phyloP scores from a whole-genome alignment of 257 asterid genomes.

The Solanum rostratum region DNA sequence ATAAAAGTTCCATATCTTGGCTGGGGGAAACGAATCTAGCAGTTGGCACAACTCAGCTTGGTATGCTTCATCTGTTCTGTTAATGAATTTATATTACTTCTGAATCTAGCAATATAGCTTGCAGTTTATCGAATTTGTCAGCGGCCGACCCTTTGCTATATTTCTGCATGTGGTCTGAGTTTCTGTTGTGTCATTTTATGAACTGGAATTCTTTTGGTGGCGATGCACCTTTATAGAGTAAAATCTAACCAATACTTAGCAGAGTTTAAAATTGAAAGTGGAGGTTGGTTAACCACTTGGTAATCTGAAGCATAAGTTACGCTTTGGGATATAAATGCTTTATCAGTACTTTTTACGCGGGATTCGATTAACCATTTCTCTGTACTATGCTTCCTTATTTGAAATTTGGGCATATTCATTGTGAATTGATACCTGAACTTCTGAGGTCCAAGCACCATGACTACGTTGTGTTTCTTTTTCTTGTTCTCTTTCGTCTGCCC shows the following conservation, averaged over 20 bases:
- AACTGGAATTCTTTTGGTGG: neutral
- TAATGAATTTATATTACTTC: neutral
- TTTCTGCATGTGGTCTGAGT: neutral
- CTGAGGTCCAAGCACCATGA: neutral
- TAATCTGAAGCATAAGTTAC: neutral
- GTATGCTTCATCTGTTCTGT: slow-evolving; percentile 21
- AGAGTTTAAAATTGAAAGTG: neutral
- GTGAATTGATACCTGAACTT: neutral
- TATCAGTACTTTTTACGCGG: neutral
- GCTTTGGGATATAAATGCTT: neutral
- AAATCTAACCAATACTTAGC: neutral
- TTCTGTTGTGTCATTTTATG: neutral
- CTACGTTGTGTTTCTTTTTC: neutral
- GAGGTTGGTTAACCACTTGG: neutral
- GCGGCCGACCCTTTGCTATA: neutral
- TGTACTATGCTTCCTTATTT: neutral
- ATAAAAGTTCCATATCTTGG: slow-evolving; percentile 27
- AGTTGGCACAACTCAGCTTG: slow-evolving; percentile 44
- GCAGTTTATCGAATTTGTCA: neutral
- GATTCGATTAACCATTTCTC: neutral
- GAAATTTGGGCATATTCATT: neutral
- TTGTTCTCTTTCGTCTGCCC: neutral
- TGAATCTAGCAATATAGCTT: neutral
- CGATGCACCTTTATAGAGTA: neutral
- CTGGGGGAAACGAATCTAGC: slow-evolving; percentile 70